Conservation (phyloP, 352 stramenopile species). For the Elongisporangium anandrum region DNA sequence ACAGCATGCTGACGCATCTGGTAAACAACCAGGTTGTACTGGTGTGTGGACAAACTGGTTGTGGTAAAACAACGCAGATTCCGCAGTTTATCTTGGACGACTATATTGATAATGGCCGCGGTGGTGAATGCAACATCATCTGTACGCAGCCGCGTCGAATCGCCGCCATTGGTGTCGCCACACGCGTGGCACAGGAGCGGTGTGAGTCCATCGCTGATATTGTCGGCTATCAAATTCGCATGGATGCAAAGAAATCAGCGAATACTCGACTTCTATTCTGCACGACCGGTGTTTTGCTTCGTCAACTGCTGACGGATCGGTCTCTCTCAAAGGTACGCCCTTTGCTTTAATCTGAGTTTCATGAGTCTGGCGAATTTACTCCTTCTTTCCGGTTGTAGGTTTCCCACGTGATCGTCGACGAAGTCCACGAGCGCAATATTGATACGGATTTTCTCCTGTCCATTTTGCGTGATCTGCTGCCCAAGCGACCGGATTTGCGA, state of each 20-base stretch:
- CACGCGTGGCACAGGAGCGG: constrained; percentile 93
- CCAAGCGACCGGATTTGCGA: constrained; percentile 68
- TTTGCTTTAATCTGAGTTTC: neutral
- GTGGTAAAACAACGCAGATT: constrained; percentile 95
- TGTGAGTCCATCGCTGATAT: constrained; percentile 83
- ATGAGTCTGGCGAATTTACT: neutral
- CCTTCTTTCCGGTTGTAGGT: constrained; percentile 33
- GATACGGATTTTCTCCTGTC: constrained; percentile 96
- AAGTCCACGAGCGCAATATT: constrained; percentile 97
- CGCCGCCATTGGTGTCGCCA: constrained; percentile 95
- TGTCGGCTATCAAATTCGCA: constrained; percentile 95
- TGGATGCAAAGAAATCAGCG: constrained; percentile 88
- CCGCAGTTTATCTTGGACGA: constrained; percentile 97
- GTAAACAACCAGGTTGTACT: constrained; percentile 88
- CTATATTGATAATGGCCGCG: constrained; percentile 73
- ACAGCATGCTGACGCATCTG: constrained; percentile 50
- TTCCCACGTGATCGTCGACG: constrained; percentile 98
- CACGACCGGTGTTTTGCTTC: constrained; percentile 94
- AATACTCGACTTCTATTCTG: constrained; percentile 94
- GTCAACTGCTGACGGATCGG: constrained; percentile 89
- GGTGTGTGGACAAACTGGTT: constrained; percentile 94
- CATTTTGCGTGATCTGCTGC: constrained; percentile 84
- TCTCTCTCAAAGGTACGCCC: constrained; percentile 66
- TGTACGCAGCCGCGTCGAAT: constrained; percentile 95
- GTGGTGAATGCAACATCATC: constrained; percentile 93